phyloP scores from a whole-genome alignment of 192 early-diverging fungal species.

The Entophlyctis luteolus region DNA sequence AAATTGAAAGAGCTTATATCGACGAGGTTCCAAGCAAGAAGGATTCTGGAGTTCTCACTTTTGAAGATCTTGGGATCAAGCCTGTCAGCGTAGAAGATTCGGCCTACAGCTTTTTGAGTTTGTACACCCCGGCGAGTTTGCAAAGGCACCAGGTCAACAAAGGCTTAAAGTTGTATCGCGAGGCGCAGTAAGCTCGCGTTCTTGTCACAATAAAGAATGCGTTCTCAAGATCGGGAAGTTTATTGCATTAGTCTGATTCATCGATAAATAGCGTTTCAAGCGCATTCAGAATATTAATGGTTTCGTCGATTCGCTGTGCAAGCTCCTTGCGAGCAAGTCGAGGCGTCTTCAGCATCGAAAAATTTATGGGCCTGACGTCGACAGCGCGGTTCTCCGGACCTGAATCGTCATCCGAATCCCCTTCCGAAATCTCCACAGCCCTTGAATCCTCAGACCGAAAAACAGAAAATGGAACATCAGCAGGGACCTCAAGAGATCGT shows the following conservation, averaged over 20 bases:
- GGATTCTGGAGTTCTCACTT: conserved; percentile 69
- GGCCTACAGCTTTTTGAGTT: conserved; percentile 75
- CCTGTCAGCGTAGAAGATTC: conserved; percentile 76
- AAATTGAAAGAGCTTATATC: conserved; percentile 65
- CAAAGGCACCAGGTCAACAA: conserved; percentile 35
- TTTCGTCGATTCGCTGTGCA: conserved; percentile 14
- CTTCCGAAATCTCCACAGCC: background rate
- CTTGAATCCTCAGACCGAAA: too few relatives aligned
- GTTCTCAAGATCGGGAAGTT: background rate
- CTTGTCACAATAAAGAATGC: background rate
- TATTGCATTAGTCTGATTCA: too few relatives aligned
- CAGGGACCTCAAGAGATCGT: too few relatives aligned
- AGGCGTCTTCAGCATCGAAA: background rate
- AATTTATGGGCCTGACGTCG: conserved; percentile 20
- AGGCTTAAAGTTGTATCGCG: conserved; percentile 25
- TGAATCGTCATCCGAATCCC: background rate
- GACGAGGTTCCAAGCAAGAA: conserved; percentile 44
- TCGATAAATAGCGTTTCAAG: conserved; percentile 29
- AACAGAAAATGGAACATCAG: too few relatives aligned
- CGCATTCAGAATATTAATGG: conserved; percentile 21
- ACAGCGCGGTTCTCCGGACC: background rate
- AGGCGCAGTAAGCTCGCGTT: background rate
- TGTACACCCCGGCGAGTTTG: conserved; percentile 60
- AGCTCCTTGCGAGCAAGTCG: conserved; percentile 14
- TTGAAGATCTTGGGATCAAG: conserved; percentile 80